Evolutionary conservation across 495 filamentous ascomycete genomes (phyloP).

Genomic region (Talaromyces thailandensis): DNA sequence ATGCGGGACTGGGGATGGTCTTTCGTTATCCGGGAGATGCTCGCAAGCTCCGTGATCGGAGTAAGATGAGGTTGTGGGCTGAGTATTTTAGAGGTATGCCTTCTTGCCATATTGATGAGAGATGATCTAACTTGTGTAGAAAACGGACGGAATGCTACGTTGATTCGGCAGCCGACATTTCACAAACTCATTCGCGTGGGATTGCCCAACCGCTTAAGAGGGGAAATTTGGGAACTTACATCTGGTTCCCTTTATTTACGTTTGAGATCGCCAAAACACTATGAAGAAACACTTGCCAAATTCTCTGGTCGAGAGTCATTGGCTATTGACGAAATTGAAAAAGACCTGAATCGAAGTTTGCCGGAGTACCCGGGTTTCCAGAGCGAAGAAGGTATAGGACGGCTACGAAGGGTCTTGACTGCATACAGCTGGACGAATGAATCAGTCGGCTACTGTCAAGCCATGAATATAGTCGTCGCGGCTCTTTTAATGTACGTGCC

Average conservation of each 20-base stretch:
- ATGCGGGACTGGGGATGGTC: slow-evolving; percentile 84
- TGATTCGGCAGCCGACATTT: slow-evolving; percentile 92
- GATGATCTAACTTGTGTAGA: slow-evolving; percentile 38
- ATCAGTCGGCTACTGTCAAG: slow-evolving; percentile 95
- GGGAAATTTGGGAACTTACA: slow-evolving; percentile 92
- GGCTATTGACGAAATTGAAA: slow-evolving; percentile 97
- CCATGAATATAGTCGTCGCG: slow-evolving; percentile 98
- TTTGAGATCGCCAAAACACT: slow-evolving; percentile 75
- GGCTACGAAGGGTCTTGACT: slow-evolving; percentile 80
- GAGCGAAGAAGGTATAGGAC: slow-evolving; percentile 88
- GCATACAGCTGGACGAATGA: slow-evolving; percentile 95
- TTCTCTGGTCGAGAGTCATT: slow-evolving; percentile 76
- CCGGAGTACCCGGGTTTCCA: slow-evolving; percentile 97
- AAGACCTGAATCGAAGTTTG: slow-evolving; percentile 90
- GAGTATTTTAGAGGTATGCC: slow-evolving; percentile 74
- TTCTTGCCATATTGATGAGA: neutral
- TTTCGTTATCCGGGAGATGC: slow-evolving; percentile 95
- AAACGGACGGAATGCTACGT: slow-evolving; percentile 85
- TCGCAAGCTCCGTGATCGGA: slow-evolving; percentile 87
- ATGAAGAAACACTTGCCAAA: slow-evolving; percentile 72
- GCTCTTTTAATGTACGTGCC: slow-evolving; percentile 73
- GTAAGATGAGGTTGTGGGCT: slow-evolving; percentile 95
- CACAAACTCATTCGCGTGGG: slow-evolving; percentile 95
- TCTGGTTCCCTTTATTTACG: slow-evolving; percentile 85
- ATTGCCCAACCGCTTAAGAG: slow-evolving; percentile 82